Base-by-base conservation (phyloP, 2,329 filamentous ascomycete species). In the Scedosporium dehoogii region DNA sequence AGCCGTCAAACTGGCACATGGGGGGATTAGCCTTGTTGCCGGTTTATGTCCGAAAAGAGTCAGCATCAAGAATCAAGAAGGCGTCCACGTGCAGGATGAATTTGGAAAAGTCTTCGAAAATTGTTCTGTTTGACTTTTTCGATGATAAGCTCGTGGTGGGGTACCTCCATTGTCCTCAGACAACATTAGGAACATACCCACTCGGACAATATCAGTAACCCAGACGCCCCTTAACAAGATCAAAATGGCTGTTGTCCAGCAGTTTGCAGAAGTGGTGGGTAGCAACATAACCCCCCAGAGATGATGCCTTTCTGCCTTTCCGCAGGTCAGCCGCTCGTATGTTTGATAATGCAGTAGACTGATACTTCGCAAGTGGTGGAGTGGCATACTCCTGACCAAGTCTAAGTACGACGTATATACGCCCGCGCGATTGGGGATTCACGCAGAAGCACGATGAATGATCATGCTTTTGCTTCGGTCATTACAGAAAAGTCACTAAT, bases 21-120 rank as follows among this genome's bases (percentile, higher is more conserved):
- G 44, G 33, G 33, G 33, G 25, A 16, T 29, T n/a, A 44, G 51
- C 16, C 16, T 33, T 27, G 59, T 60, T 53, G 44, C 59, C 59
- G 59, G 59, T 51, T 60, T 60, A 60, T 60, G 44, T 60, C 59
- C 59, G 59, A 60, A 51, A 38, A 38, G 33, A 38, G 33, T 38
- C 33, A 38, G 10, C 33, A 38, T 38, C 33, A 10, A 38, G 33
- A 38, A 38, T 38, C 33, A 10, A 38, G 33, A 38, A 38, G 33
- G 10, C 33, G 10, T 38, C 33, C 33, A 38, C 33, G 33, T 38
- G 33, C 33, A 4, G 33, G 33, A 38, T 14, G 33, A 38, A 12
- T 38, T 38, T 38, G 33, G 3, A 12, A 38, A 38, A 38, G 33
- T 38, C 33, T 38, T 38, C 33, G 33, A 38, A 38, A 38, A 38